These are phyloP conservation scores for Kuraishia piskuri DNA, from an alignment of 805 yeast species.

Conservation along the genomic window DNA sequence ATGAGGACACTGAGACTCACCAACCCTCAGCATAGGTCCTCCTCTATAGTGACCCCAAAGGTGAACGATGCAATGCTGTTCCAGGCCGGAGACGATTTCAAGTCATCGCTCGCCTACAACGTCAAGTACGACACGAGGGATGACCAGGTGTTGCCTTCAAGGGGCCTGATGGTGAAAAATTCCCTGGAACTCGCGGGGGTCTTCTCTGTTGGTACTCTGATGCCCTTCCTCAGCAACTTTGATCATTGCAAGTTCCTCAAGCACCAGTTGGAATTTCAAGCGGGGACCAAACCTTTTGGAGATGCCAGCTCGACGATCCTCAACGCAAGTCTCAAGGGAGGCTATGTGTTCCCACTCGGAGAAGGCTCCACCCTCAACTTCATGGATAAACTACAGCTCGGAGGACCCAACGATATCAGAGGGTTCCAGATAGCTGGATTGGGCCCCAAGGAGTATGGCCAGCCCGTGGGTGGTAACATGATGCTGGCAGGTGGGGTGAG, in stretches of 20 bases:
- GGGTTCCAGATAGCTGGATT: constrained; percentile 43
- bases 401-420: constrained; percentile 54
- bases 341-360: constrained; percentile 14
- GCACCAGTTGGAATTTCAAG: constrained; percentile 30
- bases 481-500: constrained; percentile 39
- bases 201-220: constrained; percentile 6
- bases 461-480: constrained; percentile 45
- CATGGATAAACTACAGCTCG: constrained; percentile 44
- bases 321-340: constrained; percentile 17
- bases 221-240: constrained; percentile 6
- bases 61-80: constrained; percentile 22
- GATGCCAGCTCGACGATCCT: constrained; percentile 9
- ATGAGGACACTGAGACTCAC: constrained; percentile 28
- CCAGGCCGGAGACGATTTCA: constrained; percentile 37
- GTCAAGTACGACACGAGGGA: constrained; percentile 36
- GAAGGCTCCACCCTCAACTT: constrained; percentile 21
- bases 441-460: constrained; percentile 44
- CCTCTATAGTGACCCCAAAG: constrained; percentile 18
- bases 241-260: constrained; percentile 30
- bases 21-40: constrained; percentile 9
- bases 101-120: constrained; percentile 33
- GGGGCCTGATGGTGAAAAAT: constrained; percentile 28
- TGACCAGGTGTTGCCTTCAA: constrained; percentile 30
- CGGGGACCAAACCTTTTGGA: constrained; percentile 12
- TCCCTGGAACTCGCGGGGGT: constrained; percentile 30